phyloP scores from a whole-genome alignment of 2,329 filamentous ascomycete species.

The Cytospora schulzeri region DNA sequence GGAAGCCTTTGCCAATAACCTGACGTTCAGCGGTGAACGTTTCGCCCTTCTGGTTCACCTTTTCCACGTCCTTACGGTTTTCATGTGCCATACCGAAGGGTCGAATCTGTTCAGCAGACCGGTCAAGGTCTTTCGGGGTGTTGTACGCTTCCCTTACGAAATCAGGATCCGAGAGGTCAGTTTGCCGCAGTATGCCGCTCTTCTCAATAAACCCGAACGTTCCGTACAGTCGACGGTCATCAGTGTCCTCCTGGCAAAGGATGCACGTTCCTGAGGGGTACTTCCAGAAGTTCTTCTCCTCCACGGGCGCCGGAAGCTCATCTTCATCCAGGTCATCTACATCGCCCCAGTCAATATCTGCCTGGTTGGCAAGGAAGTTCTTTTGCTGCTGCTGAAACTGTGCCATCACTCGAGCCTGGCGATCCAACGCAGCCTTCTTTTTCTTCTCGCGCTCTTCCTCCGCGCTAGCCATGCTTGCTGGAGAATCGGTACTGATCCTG shows the following conservation, averaged over 20 bases:
- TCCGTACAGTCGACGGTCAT: conserved; percentile 84
- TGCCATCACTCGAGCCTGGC: conserved; percentile 93
- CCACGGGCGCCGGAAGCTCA: conserved; percentile 56
- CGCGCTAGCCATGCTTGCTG: conserved; percentile 65
- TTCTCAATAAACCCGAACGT: conserved; percentile 90
- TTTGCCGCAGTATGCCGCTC: conserved; percentile 84
- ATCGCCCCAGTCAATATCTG: conserved; percentile 85
- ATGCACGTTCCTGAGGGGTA: conserved; percentile 95
- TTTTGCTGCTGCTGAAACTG: conserved; percentile 98
- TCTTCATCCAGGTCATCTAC: conserved; percentile 77
- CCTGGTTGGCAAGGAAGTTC: conserved; percentile 87
- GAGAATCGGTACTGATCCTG: conserved; percentile 78
- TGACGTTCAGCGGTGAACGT: conserved; percentile 75
- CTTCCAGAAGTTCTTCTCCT: conserved; percentile 79
- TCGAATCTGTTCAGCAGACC: conserved; percentile 77
- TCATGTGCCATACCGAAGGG: conserved; percentile 91
- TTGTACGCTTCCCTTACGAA: conserved; percentile 81
- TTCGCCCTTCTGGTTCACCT: conserved; percentile 72
- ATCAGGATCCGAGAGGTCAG: conserved; percentile 77
- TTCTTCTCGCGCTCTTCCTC: conserved; percentile 79
- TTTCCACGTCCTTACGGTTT: conserved; percentile 77
- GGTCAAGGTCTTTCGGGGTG: conserved; percentile 80
- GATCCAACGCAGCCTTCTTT: conserved; percentile 86
- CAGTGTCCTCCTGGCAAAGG: conserved; percentile 92
- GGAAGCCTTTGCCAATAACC: conserved; percentile 87